Percentiles rank a stretch among this genome's conserved stretches.
phyloP scores from a whole-genome alignment of 169 alveolate genomes.

The Theileria equi region DNA sequence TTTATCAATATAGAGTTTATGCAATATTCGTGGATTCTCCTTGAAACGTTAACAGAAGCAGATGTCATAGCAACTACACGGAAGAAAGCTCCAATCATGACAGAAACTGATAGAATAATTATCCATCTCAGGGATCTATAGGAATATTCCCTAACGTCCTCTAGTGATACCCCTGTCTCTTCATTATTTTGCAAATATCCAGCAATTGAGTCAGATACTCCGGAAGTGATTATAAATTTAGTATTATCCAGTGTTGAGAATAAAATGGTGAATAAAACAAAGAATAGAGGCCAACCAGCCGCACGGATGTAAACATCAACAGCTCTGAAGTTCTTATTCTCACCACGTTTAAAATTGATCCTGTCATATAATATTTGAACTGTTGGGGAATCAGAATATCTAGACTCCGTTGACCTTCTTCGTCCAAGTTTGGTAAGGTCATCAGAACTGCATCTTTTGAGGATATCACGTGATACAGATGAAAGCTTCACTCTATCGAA shows the following conservation, averaged over 20 bases:
- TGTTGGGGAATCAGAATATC: constrained; percentile 1
- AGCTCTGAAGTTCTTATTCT: too few relatives aligned
- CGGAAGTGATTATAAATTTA: constrained; percentile 1
- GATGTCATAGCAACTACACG: background rate
- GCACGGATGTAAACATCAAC: constrained; percentile 3
- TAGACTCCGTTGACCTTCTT: background rate
- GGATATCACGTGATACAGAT: too few relatives aligned
- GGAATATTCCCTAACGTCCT: background rate
- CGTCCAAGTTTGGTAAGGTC: background rate
- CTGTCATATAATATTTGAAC: too few relatives aligned
- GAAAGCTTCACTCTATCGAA: too few relatives aligned
- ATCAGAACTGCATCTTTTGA: constrained; percentile 1
- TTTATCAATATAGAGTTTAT: constrained; percentile 29
- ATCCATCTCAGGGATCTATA: too few relatives aligned
- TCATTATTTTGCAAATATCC: constrained; percentile 2
- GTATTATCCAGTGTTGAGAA: background rate
- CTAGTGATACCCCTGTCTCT: background rate
- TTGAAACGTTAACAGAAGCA: constrained; percentile 21
- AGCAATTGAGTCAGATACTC: constrained; percentile 6
- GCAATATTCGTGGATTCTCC: constrained; percentile 27
- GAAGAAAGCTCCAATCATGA: background rate
- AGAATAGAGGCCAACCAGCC: background rate
- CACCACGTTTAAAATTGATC: too few relatives aligned
- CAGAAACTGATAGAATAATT: background rate
- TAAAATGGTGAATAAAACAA: background rate